Percentiles rank a stretch among this genome's conserved stretches.
These are phyloP conservation scores for Trichoderma brevicompactum DNA, from an alignment of 2,329 filamentous ascomycete species.

Conservation along the genomic window DNA sequence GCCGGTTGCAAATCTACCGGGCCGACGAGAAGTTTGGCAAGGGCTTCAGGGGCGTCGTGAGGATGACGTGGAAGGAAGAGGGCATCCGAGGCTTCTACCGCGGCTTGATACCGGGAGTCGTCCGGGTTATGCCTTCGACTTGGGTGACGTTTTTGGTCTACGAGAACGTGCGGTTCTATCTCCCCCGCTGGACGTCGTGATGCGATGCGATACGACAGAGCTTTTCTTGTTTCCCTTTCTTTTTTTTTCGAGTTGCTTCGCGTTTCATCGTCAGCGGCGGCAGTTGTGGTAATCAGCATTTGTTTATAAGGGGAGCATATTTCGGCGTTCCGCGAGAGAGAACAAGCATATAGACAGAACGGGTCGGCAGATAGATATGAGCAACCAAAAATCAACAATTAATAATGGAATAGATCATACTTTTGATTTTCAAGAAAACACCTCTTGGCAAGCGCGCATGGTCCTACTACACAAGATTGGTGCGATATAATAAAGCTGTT, in stretches of 20 bases:
- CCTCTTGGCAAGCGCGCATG: no score
- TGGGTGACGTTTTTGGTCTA: slow-evolving; percentile 98
- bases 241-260: not conserved
- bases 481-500: no score
- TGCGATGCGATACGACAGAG: not conserved
- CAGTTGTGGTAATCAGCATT: slow-evolving; percentile 12
- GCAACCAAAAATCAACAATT: not conserved
- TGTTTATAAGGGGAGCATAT: slow-evolving; percentile 4
- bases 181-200: slow-evolving; percentile 52
- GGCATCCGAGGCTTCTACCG: slow-evolving; percentile 87
- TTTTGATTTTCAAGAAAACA: no score
- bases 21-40: slow-evolving; percentile 74
- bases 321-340: slow-evolving; percentile 5
- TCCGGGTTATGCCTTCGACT: slow-evolving; percentile 89
- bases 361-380: not conserved
- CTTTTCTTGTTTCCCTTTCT: not conserved
- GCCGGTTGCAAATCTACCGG: slow-evolving; percentile 86
- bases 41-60: slow-evolving; percentile 70
- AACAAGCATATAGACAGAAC: slow-evolving; percentile 12
- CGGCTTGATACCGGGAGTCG: slow-evolving; percentile 84
- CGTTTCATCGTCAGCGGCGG: not conserved
- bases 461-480: no score
- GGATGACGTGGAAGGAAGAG: slow-evolving; percentile 77
- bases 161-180: slow-evolving; percentile 82
- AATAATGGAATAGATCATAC: not conserved